These are phyloP conservation scores for Beta vulgaris DNA, from an alignment of 148 eudicot genomes.

Conservation along the genomic window DNA sequence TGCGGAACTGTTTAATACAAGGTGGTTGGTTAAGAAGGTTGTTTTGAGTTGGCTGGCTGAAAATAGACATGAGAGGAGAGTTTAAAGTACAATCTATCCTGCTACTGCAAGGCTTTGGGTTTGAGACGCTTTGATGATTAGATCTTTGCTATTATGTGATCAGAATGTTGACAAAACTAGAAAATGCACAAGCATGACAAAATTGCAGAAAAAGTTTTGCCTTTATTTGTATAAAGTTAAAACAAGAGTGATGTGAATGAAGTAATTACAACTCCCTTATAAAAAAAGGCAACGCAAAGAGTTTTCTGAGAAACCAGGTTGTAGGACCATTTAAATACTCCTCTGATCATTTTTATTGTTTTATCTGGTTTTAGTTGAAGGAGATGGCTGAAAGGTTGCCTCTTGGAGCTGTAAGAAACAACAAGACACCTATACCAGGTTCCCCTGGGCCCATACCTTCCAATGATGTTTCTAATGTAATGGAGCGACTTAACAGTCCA, in stretches of 20 bases:
- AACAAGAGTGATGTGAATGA: background rate
- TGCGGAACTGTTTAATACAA: background rate
- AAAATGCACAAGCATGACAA: background rate
- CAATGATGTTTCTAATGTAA: slow-evolving; percentile 24
- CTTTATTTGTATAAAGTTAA: background rate
- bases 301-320: background rate
- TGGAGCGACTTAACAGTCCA: slow-evolving; percentile 32
- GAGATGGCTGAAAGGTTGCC: slow-evolving; percentile 51
- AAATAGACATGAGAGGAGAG: background rate
- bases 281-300: too few relatives aligned
- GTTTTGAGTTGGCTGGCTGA: background rate
- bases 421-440: slow-evolving; percentile 22
- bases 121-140: background rate
- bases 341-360: slow-evolving; percentile 3
- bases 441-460: slow-evolving; percentile 29
- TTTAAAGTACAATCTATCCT: background rate
- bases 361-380: slow-evolving; percentile 35
- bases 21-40: background rate
- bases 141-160: background rate
- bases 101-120: background rate
- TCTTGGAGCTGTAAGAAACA: slow-evolving; percentile 36
- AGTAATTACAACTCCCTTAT: too few relatives aligned
- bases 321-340: background rate
- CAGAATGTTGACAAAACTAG: background rate
- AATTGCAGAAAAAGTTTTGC: background rate